Evolutionary conservation across 2,329 filamentous ascomycete species (phyloP).

Genomic region (Pestalotiopsis sp.): DNA sequence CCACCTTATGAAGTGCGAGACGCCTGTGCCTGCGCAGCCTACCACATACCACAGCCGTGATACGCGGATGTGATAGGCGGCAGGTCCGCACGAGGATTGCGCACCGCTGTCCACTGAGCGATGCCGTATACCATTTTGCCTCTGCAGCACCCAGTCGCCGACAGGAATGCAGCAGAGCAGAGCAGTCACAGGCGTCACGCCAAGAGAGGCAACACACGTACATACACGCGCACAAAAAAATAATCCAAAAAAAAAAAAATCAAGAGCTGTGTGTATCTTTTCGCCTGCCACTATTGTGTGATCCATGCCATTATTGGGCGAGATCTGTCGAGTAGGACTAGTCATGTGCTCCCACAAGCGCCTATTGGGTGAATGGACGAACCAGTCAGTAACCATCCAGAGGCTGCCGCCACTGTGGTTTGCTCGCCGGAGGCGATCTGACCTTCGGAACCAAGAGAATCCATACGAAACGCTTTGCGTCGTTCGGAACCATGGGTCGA

Average conservation of each 20-base stretch:
- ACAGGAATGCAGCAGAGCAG: background rate
- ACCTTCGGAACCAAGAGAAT: background rate
- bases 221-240: background rate
- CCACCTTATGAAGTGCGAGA: constrained; percentile 10
- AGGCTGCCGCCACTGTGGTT: background rate
- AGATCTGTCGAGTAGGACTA: background rate
- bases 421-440: background rate
- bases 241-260: background rate
- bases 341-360: background rate
- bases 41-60: background rate
- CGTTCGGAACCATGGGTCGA: background rate
- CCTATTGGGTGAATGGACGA: background rate
- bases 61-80: constrained; percentile 9
- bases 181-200: constrained; percentile 8
- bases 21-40: too few species aligned
- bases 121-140: constrained; percentile 9
- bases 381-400: background rate
- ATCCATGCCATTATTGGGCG: background rate
- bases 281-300: background rate
- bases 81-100: background rate
- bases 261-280: background rate
- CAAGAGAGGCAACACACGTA: background rate
- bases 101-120: constrained; percentile 3
- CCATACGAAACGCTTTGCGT: constrained; percentile 1
- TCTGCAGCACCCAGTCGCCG: constrained; percentile 10